Base-by-base conservation (phyloP, 768 basidiomycete genomes). In the Boletus subparvulus region DNA sequence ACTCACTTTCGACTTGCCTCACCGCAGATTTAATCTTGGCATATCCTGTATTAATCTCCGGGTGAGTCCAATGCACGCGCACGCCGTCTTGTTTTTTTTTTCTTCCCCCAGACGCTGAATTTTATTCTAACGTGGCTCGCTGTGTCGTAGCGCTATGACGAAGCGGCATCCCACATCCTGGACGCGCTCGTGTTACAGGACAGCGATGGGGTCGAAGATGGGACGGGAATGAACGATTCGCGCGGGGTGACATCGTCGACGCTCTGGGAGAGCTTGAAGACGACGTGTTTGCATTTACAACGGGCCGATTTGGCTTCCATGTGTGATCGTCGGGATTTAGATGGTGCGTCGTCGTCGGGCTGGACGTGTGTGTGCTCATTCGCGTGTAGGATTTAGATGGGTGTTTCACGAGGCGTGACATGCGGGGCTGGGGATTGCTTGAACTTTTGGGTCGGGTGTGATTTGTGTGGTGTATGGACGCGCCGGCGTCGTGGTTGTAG, bases 161-260 rank as follows among this genome's bases (percentile, higher is more conserved):
- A 97, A 66, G 94, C 92, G 1, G 90, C 88, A 13, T 85, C 87
- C 21, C 87, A 94, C 59, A 86, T 97, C 45, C 77, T 98, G 10
- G 92, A 95, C 67, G 94, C 96, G 7, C 80, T 99, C 3, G 79
- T 88, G 39, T 75, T 98, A 26, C 97, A 99, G 71, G 91, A 95
- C 58, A 84, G 83, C 47, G 95, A 98, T 63, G 82, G 86, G 10
- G 78, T 87, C n/a, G 65, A 65, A n/a, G 80, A 84, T 32, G 65
- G 69, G 8, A 64, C 68, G 45, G 61, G 76, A 4, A 64, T 71
- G 57, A 79, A 81, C 50, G 79, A 83, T 50, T 76, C 74, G 41
- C 85, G 87, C 40, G 90, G 89, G 9, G 84, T 95, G 45, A 88
- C 86, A 3, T 87, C 89, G 26, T 80, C 79, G 17, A 81, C 88